Conservation (phyloP, 2,329 filamentous ascomycete genomes). For the Didymella arachidicola region DNA sequence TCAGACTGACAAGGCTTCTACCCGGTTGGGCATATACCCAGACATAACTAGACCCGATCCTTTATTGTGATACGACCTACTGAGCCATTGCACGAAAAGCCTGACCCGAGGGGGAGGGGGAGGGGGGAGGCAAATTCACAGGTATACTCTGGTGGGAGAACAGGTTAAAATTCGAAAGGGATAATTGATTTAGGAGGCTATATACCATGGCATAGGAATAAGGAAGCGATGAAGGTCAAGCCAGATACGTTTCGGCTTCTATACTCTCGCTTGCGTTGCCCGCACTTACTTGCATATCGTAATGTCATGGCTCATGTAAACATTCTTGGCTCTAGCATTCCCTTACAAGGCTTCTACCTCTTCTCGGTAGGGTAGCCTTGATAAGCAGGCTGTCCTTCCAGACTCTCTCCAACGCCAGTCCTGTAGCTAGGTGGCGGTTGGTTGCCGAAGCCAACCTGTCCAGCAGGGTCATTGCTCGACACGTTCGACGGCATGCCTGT, state of each 20-base stretch:
- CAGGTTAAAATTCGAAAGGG: not conserved
- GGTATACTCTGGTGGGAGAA: not conserved
- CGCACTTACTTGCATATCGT: conserved; percentile 13
- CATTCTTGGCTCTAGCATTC: too few species aligned
- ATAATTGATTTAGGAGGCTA: not conserved
- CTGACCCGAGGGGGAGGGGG: too few species aligned
- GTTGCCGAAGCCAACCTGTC: conserved; percentile 49
- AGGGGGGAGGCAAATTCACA: too few species aligned
- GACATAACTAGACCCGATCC: too few species aligned
- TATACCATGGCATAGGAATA: not conserved
- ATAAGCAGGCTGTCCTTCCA: conserved; percentile 46
- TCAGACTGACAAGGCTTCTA: too few species aligned
- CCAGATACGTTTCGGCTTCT: not conserved
- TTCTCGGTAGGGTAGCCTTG: conserved; percentile 44
- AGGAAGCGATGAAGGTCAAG: not conserved
- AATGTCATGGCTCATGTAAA: conserved; percentile 34
- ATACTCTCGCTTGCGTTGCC: not conserved
- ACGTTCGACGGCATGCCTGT: conserved; percentile 39
- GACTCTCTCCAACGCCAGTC: conserved; percentile 48
- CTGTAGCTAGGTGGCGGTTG: conserved; percentile 46
- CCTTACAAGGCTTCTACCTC: conserved; percentile 25
- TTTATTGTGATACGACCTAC: too few species aligned
- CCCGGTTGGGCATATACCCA: too few species aligned
- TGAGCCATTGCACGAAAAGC: too few species aligned
- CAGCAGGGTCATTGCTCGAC: conserved; percentile 34